Percentiles rank a stretch among this genome's conserved stretches.
Evolutionary conservation across 169 alveolate genomes (phyloP).

Genomic region (Toxoplasma gondii): DNA sequence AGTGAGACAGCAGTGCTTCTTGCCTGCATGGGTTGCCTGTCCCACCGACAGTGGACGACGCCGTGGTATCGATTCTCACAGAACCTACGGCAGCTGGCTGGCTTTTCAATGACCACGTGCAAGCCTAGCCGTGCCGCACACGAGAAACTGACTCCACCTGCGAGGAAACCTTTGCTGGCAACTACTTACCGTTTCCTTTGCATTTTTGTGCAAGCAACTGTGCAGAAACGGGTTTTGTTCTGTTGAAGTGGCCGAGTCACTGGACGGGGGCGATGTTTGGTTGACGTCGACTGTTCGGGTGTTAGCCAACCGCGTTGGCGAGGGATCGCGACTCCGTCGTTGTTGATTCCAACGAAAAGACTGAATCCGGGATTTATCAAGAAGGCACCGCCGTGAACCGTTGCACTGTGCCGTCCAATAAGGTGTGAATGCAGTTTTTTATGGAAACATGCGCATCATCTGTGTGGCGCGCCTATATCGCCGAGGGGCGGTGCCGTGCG

Average conservation of each 20-base stretch:
- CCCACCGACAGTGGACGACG: background rate
- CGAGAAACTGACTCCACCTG: background rate
- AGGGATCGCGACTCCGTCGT: too few relatives aligned
- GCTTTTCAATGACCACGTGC: background rate
- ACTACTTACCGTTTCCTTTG: background rate
- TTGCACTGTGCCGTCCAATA: too few relatives aligned
- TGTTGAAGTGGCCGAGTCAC: background rate
- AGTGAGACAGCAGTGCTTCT: background rate
- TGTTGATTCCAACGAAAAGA: too few relatives aligned
- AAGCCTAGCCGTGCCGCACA: background rate
- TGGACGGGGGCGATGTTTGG: background rate
- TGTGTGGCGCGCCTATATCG: too few relatives aligned
- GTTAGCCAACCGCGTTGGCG: too few relatives aligned
- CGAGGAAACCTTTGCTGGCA: background rate
- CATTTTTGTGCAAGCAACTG: background rate
- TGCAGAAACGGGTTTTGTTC: background rate
- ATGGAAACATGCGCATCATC: too few relatives aligned
- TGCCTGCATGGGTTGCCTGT: background rate
- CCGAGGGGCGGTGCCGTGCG: too few relatives aligned
- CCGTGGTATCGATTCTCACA: background rate
- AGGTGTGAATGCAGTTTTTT: too few relatives aligned
- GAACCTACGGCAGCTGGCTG: background rate
- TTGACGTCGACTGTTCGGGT: too few relatives aligned
- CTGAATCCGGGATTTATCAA: too few relatives aligned
- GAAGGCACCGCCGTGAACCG: too few relatives aligned